These are phyloP conservation scores for Jatropha curcas DNA, from an alignment of 345 rosid species.

Conservation along the genomic window DNA sequence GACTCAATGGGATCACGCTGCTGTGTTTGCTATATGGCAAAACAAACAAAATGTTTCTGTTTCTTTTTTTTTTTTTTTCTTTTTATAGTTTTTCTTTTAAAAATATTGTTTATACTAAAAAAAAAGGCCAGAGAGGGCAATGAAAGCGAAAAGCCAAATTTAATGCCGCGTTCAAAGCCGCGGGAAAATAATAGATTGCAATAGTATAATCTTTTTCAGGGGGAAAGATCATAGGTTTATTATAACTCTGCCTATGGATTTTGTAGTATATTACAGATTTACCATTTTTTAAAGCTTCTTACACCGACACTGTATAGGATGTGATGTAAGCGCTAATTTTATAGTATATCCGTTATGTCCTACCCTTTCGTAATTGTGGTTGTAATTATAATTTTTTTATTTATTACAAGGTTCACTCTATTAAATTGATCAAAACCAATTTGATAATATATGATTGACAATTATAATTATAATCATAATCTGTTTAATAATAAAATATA, in stretches of 20 bases:
- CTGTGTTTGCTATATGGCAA: neutral
- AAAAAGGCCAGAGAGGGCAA: neutral
- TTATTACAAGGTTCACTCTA: too few species aligned
- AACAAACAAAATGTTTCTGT: neutral
- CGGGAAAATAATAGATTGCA: slow-evolving; percentile 35
- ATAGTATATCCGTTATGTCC: too few species aligned
- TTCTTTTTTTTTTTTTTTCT: neutral
- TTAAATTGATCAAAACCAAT: too few species aligned
- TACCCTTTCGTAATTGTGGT: too few species aligned
- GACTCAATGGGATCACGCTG: slow-evolving; percentile 15
- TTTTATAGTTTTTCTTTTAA: neutral
- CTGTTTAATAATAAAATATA: too few species aligned
- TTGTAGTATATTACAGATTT: neutral
- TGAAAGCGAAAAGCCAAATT: slow-evolving; percentile 33
- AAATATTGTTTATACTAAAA: neutral
- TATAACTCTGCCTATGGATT: neutral
- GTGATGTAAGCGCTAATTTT: too few species aligned
- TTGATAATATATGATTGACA: too few species aligned
- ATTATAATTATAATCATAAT: too few species aligned
- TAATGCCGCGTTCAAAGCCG: slow-evolving; percentile 61
- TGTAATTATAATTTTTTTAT: too few species aligned
- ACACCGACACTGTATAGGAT: too few species aligned
- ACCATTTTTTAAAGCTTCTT: neutral
- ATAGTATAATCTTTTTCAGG: neutral
- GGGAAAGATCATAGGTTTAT: neutral